Base-by-base conservation (phyloP, 1,284 basidiomycete genomes). In the Cutaneotrichosporon curvatum region DNA sequence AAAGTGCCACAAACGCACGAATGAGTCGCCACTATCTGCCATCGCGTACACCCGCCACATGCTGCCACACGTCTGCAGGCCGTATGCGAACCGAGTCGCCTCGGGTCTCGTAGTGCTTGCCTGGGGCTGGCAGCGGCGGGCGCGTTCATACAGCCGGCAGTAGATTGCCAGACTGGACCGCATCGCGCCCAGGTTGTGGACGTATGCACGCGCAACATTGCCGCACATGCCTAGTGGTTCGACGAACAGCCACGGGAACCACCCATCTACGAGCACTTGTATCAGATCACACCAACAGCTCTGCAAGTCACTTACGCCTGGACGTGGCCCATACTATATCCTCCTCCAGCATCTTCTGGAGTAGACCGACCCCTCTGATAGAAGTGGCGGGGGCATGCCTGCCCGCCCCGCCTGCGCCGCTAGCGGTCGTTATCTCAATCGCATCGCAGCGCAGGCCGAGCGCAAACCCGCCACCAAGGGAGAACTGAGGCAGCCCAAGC, bases 171-270 rank as follows among this genome's bases (percentile, higher is more conserved):
- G 37, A n/a, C 19, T 20, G 15, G 43, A 19, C 32, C 49, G 44
- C 49, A 51, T 51, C 4, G 37, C 28, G n/a, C 35, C 28, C 16
- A 51, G 35, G 10, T 43, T 19, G 14, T 40, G 49, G 15, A 47
- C 37, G 19, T 43, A 20, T 21, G 32, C 40, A 2, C 34, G 23
- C 1, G 45, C 41, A 3, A 14, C 23, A 16, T 43, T 33, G 18
- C 20, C 21, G 8, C 37, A 22, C 14, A 43, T 32, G 12, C 49
- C 45, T n/a, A 21, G 36, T 3, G 45, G 41, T 18, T 51, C 49
- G 10, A 51, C 38, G 15, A 43, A 30, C 15, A 51, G 34, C 49
- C 49, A 51, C 2, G 49, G 45, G 41, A 43, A 51, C 49, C 49
- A 51, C 19, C 45, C 41, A 8, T 51, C 45, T 1, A 23, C 8